Base-by-base conservation (phyloP, 2,329 filamentous ascomycete genomes). In the Colletotrichum neosansevieriae region DNA sequence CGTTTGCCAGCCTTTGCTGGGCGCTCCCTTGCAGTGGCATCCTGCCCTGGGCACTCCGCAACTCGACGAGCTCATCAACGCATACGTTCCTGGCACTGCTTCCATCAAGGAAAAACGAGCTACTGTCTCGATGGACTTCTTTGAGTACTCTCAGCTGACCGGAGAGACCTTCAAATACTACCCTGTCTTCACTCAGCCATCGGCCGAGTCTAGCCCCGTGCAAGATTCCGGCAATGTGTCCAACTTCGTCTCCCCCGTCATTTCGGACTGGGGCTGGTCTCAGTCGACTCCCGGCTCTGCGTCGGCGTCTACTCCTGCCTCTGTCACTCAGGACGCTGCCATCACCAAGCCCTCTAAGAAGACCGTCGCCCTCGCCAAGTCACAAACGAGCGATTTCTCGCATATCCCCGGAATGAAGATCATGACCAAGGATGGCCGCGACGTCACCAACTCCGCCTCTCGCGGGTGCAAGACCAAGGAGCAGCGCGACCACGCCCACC, bases 381-480 rank as follows among this genome's bases (percentile, higher is more conserved):
- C 67, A 11, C 65, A 72, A 53, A 42, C 74, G 13, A 72, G 74
- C 40, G 85, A 88, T 77, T 84, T 88, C 73, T 83, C 84, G 6
- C 79, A 81, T 71, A 76, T 89, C 19, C 88, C 88, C 7, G 88
- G 89, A 59, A 90, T 91, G 87, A 89, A 88, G 75, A 91, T 91
- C 71, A 83, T 91, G 80, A 91, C 88, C 66, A 86, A 84, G 75
- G 88, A 89, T 71, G 89, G 89, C 54, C 79, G 80, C 47, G 89
- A 91, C 74, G 85, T 91, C 63, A 91, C 89, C 50, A 87, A 89
- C 76, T 84, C 85, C 63, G 86, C 87, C 13, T 88, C 87, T 15
- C 84, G 88, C 44, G 88, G 88, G 38, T 88, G 85, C 76, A 91
- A 90, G 80, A 89, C 89, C 59, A 89, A 89, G 82, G 88, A 90